Percentiles rank a stretch among this genome's conserved stretches.
Conservation (phyloP, 2,329 filamentous ascomycete genomes). For the Camptophora hylomeconis region DNA sequence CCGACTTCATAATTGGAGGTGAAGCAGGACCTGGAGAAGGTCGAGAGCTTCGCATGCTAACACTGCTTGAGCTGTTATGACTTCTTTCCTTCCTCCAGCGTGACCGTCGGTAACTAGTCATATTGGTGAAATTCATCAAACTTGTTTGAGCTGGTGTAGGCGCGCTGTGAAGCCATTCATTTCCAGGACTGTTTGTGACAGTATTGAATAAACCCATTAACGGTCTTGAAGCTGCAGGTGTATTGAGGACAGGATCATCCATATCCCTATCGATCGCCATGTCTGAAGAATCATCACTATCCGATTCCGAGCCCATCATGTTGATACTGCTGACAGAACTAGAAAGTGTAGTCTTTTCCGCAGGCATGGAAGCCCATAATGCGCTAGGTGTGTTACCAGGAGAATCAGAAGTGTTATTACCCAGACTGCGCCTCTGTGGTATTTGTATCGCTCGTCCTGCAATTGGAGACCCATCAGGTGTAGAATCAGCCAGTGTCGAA, state of each 20-base stretch:
- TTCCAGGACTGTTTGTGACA: slow-evolving; percentile 38
- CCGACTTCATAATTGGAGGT: slow-evolving; percentile 51
- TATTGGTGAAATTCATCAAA: slow-evolving; percentile 69
- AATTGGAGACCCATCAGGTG: slow-evolving; percentile 80
- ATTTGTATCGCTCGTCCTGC: slow-evolving; percentile 54
- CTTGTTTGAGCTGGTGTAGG: slow-evolving; percentile 52
- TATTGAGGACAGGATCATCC: slow-evolving; percentile 69
- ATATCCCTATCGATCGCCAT: slow-evolving; percentile 49
- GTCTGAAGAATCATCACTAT: slow-evolving; percentile 54
- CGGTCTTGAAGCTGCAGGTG: slow-evolving; percentile 60
- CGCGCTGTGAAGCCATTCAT: slow-evolving; percentile 50
- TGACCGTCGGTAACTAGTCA: slow-evolving; percentile 64
- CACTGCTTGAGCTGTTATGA: slow-evolving; percentile 56
- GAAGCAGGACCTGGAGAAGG: slow-evolving; percentile 61
- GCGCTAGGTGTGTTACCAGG: slow-evolving; percentile 46
- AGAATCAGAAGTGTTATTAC: slow-evolving; percentile 41
- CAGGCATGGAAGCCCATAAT: slow-evolving; percentile 58
- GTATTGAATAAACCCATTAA: slow-evolving; percentile 31
- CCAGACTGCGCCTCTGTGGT: slow-evolving; percentile 37
- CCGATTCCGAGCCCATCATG: slow-evolving; percentile 67
- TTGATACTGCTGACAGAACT: slow-evolving; percentile 72
- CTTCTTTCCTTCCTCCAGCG: slow-evolving; percentile 45
- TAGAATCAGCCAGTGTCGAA: slow-evolving; percentile 81
- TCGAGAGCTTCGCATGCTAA: slow-evolving; percentile 56
- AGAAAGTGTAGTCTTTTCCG: slow-evolving; percentile 59